Conservation (phyloP, 345 rosid species). For the Hibiscus tridactylites region DNA sequence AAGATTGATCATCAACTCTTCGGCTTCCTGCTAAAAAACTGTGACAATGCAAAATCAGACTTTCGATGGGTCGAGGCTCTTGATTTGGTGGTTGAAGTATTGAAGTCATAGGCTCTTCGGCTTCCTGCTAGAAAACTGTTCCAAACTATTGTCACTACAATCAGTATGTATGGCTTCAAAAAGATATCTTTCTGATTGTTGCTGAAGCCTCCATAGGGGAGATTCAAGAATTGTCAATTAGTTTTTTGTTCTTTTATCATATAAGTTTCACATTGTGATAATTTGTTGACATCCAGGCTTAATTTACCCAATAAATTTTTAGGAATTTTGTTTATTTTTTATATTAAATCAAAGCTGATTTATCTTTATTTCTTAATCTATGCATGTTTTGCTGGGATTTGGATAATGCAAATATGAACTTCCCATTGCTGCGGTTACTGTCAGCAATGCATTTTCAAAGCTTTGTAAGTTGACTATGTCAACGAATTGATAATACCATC, state of each 20-base stretch:
- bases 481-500: neutral
- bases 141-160: neutral
- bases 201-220: too few species aligned
- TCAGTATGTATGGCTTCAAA: neutral
- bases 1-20: conserved; percentile 61
- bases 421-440: neutral
- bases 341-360: neutral
- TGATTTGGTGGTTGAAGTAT: conserved; percentile 59
- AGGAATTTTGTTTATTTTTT: neutral
- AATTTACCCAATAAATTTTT: neutral
- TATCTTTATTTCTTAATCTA: too few species aligned
- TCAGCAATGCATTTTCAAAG: neutral
- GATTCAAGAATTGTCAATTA: neutral
- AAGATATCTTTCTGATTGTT: neutral
- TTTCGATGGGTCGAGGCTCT: conserved; percentile 79
- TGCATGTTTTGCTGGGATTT: neutral
- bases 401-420: neutral
- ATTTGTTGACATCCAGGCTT: neutral
- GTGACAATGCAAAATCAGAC: conserved; percentile 48
- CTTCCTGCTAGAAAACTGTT: too few species aligned
- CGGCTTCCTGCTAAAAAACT: conserved; percentile 55
- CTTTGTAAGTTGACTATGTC: neutral
- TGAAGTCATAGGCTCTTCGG: conserved; percentile 47
- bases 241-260: neutral
- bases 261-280: neutral